phyloP scores from a whole-genome alignment of 1,284 basidiomycete genomes.

The Vanrija humicola region DNA sequence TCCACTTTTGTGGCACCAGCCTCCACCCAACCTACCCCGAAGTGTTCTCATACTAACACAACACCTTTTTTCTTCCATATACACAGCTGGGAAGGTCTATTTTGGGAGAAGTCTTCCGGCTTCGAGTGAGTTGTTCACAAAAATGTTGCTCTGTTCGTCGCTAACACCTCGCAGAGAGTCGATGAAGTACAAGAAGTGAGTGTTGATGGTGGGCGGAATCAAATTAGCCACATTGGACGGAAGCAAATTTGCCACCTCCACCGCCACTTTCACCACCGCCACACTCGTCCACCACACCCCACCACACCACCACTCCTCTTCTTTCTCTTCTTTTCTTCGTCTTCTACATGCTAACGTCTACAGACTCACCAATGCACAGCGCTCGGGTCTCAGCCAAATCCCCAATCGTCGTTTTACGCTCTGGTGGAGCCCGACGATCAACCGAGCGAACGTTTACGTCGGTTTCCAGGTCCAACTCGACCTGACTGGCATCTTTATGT shows the following conservation, averaged over 20 bases:
- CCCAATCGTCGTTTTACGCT: conserved; percentile 99
- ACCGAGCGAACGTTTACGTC: conserved; percentile 85
- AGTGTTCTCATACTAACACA: neutral
- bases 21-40: neutral
- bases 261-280: conserved; percentile 16
- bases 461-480: conserved; percentile 73
- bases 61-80: neutral
- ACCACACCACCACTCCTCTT: too few relatives aligned
- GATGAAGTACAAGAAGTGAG: conserved; percentile 86
- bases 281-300: too few relatives aligned
- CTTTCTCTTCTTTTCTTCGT: neutral
- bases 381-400: conserved; percentile 73
- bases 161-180: conserved; percentile 79
- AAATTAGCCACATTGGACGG: too few relatives aligned
- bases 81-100: conserved; percentile 58
- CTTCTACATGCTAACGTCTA: neutral
- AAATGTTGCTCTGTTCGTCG: neutral
- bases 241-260: too few relatives aligned
- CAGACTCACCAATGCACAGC: conserved; percentile 53
- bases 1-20: too few relatives aligned
- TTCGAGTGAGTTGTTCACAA: neutral
- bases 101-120: conserved; percentile 86
- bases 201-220: too few relatives aligned
- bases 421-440: conserved; percentile 84
- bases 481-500: conserved; percentile 72